These are phyloP conservation scores for Silene conica DNA, from an alignment of 148 eudicot species.

Conservation along the genomic window DNA sequence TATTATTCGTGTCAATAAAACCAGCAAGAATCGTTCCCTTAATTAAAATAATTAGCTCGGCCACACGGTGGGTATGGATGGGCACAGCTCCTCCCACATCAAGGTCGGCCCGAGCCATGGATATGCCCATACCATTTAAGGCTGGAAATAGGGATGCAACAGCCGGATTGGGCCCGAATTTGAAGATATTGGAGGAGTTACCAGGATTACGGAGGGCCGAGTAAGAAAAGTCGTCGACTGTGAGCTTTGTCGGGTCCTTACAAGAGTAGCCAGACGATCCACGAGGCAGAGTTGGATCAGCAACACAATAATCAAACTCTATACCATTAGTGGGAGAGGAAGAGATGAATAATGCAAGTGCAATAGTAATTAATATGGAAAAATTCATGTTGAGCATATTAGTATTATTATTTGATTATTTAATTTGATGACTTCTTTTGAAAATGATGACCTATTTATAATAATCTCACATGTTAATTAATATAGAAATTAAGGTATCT, in stretches of 20 bases:
- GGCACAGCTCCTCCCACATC: not conserved
- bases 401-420: too few species aligned
- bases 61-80: not conserved
- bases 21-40: not conserved
- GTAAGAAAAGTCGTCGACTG: constrained; percentile 1
- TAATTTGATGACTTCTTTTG: not conserved
- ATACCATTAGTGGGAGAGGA: not conserved
- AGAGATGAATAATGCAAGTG: not conserved
- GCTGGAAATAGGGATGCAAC: not conserved
- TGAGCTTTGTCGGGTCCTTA: not conserved
- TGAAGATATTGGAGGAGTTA: not conserved
- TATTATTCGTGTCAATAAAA: constrained; percentile 10
- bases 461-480: not conserved
- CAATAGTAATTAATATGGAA: not conserved
- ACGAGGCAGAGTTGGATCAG: not conserved
- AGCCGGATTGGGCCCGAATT: not conserved
- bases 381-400: not conserved
- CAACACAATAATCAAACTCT: constrained; percentile 2
- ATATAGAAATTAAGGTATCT: not conserved
- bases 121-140: not conserved
- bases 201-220: not conserved
- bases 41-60: not conserved
- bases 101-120: not conserved
- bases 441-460: not conserved
- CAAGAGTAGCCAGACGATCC: not conserved